Conservation (phyloP, 805 yeast species). For the Starmerella bacillaris region DNA sequence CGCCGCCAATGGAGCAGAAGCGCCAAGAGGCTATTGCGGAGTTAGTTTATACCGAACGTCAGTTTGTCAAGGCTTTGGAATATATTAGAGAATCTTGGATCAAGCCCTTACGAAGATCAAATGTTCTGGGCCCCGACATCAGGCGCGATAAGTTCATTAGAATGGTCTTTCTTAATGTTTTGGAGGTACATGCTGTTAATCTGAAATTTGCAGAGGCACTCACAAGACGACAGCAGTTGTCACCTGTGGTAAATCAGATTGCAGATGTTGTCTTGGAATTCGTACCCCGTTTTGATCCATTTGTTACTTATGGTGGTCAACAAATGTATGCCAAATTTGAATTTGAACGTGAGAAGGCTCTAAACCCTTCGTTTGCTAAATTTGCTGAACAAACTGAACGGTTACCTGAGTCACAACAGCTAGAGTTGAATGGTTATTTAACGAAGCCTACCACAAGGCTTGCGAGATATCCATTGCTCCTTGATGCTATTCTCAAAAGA, state of each 20-base stretch:
- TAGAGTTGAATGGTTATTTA: constrained; percentile 80
- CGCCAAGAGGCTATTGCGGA: constrained; percentile 93
- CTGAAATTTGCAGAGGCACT: constrained; percentile 75
- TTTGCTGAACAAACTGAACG: constrained; percentile 83
- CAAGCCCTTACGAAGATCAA: constrained; percentile 70
- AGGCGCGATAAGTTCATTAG: constrained; percentile 82
- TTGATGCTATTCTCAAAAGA: constrained; percentile 65
- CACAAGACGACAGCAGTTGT: constrained; percentile 66
- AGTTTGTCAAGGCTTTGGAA: constrained; percentile 86
- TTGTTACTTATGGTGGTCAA: constrained; percentile 82
- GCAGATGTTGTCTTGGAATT: constrained; percentile 77
- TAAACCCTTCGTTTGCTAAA: constrained; percentile 78
- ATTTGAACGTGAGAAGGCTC: constrained; percentile 81
- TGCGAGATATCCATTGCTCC: constrained; percentile 75
- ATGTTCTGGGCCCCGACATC: constrained; percentile 70
- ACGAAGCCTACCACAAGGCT: constrained; percentile 93
- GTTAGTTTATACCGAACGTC: constrained; percentile 81
- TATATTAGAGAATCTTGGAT: constrained; percentile 87
- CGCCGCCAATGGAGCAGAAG: constrained; percentile 71
- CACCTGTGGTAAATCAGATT: constrained; percentile 66
- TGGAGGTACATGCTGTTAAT: constrained; percentile 71
- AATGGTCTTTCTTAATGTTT: constrained; percentile 78
- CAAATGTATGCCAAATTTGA: constrained; percentile 90
- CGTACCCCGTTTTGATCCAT: constrained; percentile 79
- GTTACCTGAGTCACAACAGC: constrained; percentile 66